Percentiles rank a stretch among this genome's conserved stretches.
phyloP scores from a whole-genome alignment of 345 rosid species.

The Bruguiera parviflora region DNA sequence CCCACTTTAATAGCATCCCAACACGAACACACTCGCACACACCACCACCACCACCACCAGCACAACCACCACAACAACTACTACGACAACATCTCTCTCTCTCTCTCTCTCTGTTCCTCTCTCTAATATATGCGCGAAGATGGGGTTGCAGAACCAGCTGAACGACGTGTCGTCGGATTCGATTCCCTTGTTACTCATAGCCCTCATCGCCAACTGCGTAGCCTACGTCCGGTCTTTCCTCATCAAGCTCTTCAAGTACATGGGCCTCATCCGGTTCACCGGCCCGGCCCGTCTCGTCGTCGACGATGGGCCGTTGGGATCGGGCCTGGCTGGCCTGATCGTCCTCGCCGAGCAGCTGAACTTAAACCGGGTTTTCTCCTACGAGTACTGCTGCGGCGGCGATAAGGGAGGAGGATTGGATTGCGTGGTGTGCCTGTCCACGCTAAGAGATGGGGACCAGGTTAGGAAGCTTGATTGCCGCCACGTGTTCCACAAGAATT shows the following conservation, averaged over 20 bases:
- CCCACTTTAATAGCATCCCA: no score
- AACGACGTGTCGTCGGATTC: constrained; percentile 80
- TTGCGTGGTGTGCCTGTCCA: constrained; percentile 66
- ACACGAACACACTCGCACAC: no score
- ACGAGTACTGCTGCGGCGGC: constrained; percentile 28
- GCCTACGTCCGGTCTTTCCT: constrained; percentile 47
- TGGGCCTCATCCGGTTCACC: constrained; percentile 22
- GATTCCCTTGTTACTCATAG: constrained; percentile 55
- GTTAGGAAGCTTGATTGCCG: constrained; percentile 78
- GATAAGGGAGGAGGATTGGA: constrained; percentile 21
- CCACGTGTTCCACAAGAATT: constrained; percentile 76
- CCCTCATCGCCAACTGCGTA: constrained; percentile 55
- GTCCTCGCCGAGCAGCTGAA: constrained; percentile 66
- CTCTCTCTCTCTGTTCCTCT: no score
- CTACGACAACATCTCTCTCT: background rate
- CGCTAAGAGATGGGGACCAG: constrained; percentile 61
- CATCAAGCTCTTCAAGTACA: constrained; percentile 25
- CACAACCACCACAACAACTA: no score
- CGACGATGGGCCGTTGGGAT: constrained; percentile 28
- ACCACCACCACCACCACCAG: no score
- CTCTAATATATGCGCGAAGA: constrained; percentile 8
- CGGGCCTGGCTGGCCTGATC: constrained; percentile 50
- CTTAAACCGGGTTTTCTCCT: constrained; percentile 46
- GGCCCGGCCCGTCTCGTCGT: constrained; percentile 14
- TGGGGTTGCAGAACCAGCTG: constrained; percentile 74